Conservation (phyloP, 73 alveolate species). For the Strombidium stylifer region DNA sequence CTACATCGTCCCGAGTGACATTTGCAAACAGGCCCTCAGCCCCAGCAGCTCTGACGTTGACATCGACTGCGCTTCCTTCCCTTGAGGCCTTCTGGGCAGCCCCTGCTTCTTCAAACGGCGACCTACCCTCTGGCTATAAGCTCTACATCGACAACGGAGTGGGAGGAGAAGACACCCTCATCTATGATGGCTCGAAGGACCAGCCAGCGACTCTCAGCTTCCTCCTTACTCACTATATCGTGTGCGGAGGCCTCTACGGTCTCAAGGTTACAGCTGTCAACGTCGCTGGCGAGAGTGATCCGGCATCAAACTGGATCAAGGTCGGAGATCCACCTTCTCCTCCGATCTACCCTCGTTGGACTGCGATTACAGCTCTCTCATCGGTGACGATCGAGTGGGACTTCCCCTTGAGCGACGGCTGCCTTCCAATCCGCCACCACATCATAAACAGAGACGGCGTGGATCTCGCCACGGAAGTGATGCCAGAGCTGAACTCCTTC, state of each 20-base stretch:
- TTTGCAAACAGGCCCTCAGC: conserved; percentile 53
- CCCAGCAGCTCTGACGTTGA: conserved; percentile 41
- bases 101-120: conserved; percentile 54
- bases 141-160: conserved; percentile 57
- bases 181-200: conserved; percentile 52
- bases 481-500: conserved; percentile 13
- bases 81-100: conserved; percentile 46
- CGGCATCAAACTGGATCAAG: conserved; percentile 9
- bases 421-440: conserved; percentile 52
- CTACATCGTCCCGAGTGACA: conserved; percentile 35
- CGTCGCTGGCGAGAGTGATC: conserved; percentile 49
- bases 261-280: conserved; percentile 39
- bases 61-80: conserved; percentile 10
- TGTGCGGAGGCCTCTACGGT: conserved; percentile 36
- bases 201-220: conserved; percentile 26
- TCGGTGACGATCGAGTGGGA: conserved; percentile 55
- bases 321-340: conserved; percentile 50
- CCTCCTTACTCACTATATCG: conserved; percentile 7
- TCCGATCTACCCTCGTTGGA: conserved; percentile 28
- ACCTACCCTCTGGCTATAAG: conserved; percentile 58
- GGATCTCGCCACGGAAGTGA: conserved; percentile 19
- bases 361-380: conserved; percentile 20
- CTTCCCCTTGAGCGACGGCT: conserved; percentile 65
- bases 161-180: conserved; percentile 56
- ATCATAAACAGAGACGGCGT: conserved; percentile 30